A percentile compares a stretch with the other conserved stretches of the same genome.
These are phyloP conservation scores for Paramecium sexaurelia DNA, from an alignment of 73 alveolate genomes.

Conservation along the genomic window DNA sequence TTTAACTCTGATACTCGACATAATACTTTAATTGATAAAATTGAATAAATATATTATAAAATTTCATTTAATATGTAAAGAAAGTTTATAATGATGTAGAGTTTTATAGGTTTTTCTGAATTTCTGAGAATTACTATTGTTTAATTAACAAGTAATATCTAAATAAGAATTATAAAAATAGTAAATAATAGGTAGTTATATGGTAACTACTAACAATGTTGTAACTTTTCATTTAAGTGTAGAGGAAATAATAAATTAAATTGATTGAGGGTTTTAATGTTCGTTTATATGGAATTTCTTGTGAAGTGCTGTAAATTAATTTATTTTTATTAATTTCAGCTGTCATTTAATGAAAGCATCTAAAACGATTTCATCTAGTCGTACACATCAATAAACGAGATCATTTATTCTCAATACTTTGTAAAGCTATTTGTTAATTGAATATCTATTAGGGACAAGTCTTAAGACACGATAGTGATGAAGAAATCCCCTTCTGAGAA, in stretches of 20 bases:
- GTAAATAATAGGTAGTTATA: neutral
- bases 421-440: neutral
- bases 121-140: neutral
- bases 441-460: neutral
- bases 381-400: neutral
- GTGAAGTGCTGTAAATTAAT: neutral
- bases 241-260: neutral
- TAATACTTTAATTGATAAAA: too few species aligned
- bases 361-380: neutral
- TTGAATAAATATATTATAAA: too few species aligned
- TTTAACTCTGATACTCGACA: neutral
- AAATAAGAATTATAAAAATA: neutral
- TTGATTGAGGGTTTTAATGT: neutral
- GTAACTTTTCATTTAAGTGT: neutral
- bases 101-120: too few species aligned
- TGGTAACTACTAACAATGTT: too few species aligned
- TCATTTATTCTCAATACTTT: neutral
- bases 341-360: conserved; percentile 4
- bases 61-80: too few species aligned
- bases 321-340: neutral
- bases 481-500: conserved; percentile 28
- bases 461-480: neutral
- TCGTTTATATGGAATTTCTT: neutral
- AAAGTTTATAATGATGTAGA: too few species aligned
- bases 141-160: neutral